phyloP scores from a whole-genome alignment of 345 rosid genomes.

The Eucalyptus rudis region DNA sequence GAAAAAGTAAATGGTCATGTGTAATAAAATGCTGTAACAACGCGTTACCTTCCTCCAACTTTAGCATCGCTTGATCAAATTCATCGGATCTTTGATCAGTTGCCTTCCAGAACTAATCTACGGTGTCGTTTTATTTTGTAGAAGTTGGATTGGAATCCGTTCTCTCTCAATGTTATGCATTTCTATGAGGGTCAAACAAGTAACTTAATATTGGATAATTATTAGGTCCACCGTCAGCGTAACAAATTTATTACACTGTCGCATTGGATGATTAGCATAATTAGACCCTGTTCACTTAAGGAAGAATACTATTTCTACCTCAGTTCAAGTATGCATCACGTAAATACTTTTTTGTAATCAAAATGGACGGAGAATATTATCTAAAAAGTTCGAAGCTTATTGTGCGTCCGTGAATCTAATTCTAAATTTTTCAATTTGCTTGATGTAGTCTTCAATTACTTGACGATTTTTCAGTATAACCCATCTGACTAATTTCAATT shows the following conservation, averaged over 20 bases:
- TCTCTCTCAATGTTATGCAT: neutral
- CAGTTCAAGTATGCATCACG: neutral
- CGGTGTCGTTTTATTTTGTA: neutral
- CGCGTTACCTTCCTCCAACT: neutral
- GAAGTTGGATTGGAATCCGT: neutral
- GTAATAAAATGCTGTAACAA: neutral
- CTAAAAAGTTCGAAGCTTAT: neutral
- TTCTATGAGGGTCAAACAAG: neutral
- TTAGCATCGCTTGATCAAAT: neutral
- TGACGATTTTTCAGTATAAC: fast-evolving
- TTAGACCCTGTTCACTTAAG: neutral
- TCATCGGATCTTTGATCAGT: neutral
- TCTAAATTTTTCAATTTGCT: neutral
- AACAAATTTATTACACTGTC: neutral
- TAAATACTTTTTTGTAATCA: neutral
- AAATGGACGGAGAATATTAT: neutral
- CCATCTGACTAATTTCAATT: fast-evolving
- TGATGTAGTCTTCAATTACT: neutral
- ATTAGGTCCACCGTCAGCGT: neutral
- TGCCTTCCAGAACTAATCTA: neutral
- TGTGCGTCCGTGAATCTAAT: fast-evolving
- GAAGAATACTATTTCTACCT: neutral
- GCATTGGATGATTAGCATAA: neutral
- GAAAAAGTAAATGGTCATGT: neutral
- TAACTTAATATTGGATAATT: neutral